These are phyloP conservation scores for Saturnispora galanensis DNA, from an alignment of 805 yeast species.

Conservation along the genomic window DNA sequence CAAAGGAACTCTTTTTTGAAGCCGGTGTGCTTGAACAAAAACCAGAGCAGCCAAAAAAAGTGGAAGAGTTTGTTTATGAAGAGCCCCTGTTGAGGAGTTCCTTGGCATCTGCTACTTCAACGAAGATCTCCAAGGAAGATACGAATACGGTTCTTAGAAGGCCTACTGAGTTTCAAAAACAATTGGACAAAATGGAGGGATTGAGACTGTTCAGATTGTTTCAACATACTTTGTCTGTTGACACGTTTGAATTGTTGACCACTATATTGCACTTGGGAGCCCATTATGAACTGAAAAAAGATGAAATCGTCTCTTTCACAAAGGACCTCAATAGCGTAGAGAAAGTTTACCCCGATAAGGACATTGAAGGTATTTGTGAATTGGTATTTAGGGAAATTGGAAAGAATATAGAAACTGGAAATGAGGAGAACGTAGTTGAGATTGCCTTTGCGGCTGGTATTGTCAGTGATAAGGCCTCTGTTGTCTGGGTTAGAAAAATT, in stretches of 20 bases:
- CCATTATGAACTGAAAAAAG: conserved; percentile 13
- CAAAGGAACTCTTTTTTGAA: conserved; percentile 40
- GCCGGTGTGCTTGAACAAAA: not conserved
- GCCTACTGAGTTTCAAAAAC: not conserved
- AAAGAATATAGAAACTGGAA: conserved; percentile 4
- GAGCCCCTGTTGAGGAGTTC: not conserved
- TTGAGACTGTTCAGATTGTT: conserved; percentile 4
- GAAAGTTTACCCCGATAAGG: conserved; percentile 10
- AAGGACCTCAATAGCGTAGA: conserved; percentile 18
- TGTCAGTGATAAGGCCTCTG: not conserved
- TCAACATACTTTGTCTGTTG: conserved; percentile 7
- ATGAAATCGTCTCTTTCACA: conserved; percentile 17
- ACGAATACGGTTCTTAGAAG: not conserved
- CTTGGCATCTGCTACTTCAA: not conserved
- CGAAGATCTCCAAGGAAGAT: not conserved
- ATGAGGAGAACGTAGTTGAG: conserved; percentile 9
- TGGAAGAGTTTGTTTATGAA: not conserved
- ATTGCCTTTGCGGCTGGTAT: conserved; percentile 8
- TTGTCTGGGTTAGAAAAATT: conserved; percentile 5
- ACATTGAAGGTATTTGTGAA: conserved; percentile 15
- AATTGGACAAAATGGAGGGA: conserved; percentile 3
- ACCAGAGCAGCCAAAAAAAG: not conserved
- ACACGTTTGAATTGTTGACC: conserved; percentile 11
- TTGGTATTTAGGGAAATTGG: conserved; percentile 13
- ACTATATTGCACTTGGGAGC: conserved; percentile 16